Conservation (phyloP, 305 asterid genomes). For the Fraxinus floribunda region DNA sequence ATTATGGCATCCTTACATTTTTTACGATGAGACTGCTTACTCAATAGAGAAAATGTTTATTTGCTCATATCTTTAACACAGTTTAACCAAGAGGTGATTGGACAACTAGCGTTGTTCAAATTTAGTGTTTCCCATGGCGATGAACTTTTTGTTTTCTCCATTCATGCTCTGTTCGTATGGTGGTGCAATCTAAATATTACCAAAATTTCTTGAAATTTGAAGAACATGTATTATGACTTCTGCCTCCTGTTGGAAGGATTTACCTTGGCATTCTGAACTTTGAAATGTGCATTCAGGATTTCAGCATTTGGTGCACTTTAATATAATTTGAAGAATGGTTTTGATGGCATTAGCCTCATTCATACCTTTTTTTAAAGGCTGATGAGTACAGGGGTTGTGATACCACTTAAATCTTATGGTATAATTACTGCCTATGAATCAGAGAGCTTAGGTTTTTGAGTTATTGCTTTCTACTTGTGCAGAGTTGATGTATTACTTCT, state of each 20-base stretch:
- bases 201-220: slow-evolving; percentile 12
- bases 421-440: background rate
- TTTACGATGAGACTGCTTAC: slow-evolving; percentile 3
- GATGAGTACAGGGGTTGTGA: slow-evolving; percentile 2
- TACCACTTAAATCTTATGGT: slow-evolving; percentile 9
- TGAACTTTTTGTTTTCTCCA: background rate
- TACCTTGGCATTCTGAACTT: slow-evolving; percentile 8
- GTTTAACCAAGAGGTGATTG: slow-evolving; percentile 3
- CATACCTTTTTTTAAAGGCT: background rate
- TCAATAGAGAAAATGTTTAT: slow-evolving; percentile 5
- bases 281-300: slow-evolving; percentile 17
- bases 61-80: background rate
- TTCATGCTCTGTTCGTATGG: slow-evolving; percentile 1
- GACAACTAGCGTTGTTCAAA: slow-evolving; percentile 4
- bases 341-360: slow-evolving; percentile 1
- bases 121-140: background rate
- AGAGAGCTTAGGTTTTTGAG: background rate
- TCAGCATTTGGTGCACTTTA: slow-evolving; percentile 4
- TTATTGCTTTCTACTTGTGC: background rate
- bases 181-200: slow-evolving; percentile 12
- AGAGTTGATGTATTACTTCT: slow-evolving; percentile 13
- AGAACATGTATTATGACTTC: slow-evolving; percentile 13
- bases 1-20: slow-evolving; percentile 6
- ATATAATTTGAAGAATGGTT: background rate
- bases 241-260: slow-evolving; percentile 6